A percentile compares a stretch with the other conserved stretches of the same genome.
Conservation (phyloP, 2,329 filamentous ascomycete genomes). For the Karstenula rhodostoma region DNA sequence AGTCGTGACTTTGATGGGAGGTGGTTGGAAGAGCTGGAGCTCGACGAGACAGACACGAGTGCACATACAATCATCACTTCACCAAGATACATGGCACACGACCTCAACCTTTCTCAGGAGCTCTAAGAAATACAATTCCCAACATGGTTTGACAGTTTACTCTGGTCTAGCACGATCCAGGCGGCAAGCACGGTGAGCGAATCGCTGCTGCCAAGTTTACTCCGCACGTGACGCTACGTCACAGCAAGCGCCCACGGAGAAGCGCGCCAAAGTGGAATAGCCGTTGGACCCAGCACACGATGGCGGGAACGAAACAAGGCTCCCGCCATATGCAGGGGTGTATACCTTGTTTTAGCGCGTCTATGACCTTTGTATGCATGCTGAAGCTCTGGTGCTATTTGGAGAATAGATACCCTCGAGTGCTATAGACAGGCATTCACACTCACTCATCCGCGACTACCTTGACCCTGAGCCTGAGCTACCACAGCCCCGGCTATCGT, state of each 20-base stretch:
- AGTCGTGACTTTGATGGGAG: too few species aligned
- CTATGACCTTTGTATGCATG: neutral
- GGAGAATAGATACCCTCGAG: neutral
- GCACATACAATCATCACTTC: too few species aligned
- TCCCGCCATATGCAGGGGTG: slow-evolving; percentile 1
- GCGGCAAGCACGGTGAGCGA: neutral
- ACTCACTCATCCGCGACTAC: neutral
- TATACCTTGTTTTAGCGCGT: slow-evolving; percentile 5
- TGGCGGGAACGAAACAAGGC: slow-evolving; percentile 14
- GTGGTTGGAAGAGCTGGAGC: too few species aligned
- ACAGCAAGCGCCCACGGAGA: slow-evolving; percentile 22
- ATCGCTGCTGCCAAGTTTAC: slow-evolving; percentile 10
- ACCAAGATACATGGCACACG: too few species aligned
- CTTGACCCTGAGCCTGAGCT: neutral
- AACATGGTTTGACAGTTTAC: neutral
- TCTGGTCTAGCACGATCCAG: neutral
- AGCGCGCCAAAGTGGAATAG: slow-evolving; percentile 3
- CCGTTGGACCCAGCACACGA: slow-evolving; percentile 1
- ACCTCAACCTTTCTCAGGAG: too few species aligned
- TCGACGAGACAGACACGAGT: too few species aligned
- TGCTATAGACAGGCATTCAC: neutral
- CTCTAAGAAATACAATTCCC: too few species aligned
- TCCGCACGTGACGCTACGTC: slow-evolving; percentile 22
- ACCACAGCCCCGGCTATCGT: neutral
- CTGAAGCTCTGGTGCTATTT: neutral